phyloP scores from a whole-genome alignment of 2,329 filamentous ascomycete genomes.

The Emmonsiellopsis sp. region DNA sequence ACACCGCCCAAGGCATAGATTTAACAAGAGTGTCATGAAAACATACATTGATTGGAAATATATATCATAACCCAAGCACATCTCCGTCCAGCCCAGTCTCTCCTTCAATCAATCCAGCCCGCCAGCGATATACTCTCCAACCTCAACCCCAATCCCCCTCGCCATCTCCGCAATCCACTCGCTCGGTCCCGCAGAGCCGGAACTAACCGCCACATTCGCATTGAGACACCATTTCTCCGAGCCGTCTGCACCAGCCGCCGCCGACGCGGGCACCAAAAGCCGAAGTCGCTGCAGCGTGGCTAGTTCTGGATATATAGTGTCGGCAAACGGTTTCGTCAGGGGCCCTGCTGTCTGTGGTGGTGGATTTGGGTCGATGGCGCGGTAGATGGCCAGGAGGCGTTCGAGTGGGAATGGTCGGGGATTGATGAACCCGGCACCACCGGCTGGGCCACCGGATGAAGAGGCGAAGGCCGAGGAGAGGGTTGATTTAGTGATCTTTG shows the following conservation, averaged over 20 bases:
- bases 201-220: conserved; percentile 21
- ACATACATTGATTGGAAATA: too few species aligned
- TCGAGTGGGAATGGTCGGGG: conserved; percentile 37
- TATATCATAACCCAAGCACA: too few species aligned
- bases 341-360: conserved; percentile 4
- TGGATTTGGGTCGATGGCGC: conserved; percentile 38
- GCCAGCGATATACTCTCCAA: conserved; percentile 29
- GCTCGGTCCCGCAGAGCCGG: conserved; percentile 13
- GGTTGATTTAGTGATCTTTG: conserved; percentile 29
- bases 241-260: conserved; percentile 21
- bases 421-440: conserved; percentile 30
- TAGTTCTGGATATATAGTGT: conserved; percentile 36
- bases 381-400: conserved; percentile 38
- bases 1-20: too few species aligned
- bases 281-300: conserved; percentile 38
- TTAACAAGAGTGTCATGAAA: too few species aligned
- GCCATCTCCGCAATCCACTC: conserved; percentile 38
- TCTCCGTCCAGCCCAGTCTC: background rate
- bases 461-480: conserved; percentile 31
- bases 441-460: conserved; percentile 19
- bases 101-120: background rate
- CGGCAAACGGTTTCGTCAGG: conserved; percentile 24
- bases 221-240: conserved; percentile 40
- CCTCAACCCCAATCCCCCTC: conserved; percentile 35
- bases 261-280: conserved; percentile 34